phyloP scores from a whole-genome alignment of 257 asterid species.

The Henckelia pumila region DNA sequence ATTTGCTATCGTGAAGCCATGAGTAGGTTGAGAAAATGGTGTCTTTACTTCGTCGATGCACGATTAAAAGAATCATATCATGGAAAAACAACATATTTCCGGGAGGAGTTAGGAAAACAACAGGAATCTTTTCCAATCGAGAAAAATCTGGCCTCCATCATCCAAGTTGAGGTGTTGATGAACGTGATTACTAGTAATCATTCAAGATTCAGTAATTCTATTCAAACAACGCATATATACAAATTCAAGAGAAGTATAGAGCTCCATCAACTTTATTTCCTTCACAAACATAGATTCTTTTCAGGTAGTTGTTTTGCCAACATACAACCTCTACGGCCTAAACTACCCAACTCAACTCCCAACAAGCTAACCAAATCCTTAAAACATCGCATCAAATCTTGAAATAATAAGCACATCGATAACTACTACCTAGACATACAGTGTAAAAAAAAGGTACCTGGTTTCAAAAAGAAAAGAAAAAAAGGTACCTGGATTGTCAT shows the following conservation, averaged over 20 bases:
- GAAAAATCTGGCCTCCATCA: neutral
- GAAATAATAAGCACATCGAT: neutral
- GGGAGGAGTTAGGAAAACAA: neutral
- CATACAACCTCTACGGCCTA: neutral
- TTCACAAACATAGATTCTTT: neutral
- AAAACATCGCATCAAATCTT: neutral
- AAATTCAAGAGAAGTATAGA: neutral
- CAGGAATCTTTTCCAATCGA: neutral
- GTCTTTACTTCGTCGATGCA: neutral
- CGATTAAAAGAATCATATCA: neutral
- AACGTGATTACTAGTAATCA: neutral
- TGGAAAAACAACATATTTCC: neutral
- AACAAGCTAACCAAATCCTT: neutral
- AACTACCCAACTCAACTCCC: neutral
- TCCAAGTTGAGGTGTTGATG: neutral
- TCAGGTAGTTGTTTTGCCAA: neutral
- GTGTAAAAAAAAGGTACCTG: neutral
- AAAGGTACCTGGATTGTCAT: slow-evolving; percentile 53
- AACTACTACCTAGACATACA: neutral
- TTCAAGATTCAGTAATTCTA: neutral
- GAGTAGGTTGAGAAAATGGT: neutral
- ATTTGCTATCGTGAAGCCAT: neutral
- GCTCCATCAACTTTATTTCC: neutral
- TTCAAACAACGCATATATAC: neutral
- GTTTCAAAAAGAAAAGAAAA: no score